Percentiles rank a stretch among this genome's conserved stretches.
Conservation (phyloP, 2,329 filamentous ascomycete genomes). For the Colletotrichum siamense region DNA sequence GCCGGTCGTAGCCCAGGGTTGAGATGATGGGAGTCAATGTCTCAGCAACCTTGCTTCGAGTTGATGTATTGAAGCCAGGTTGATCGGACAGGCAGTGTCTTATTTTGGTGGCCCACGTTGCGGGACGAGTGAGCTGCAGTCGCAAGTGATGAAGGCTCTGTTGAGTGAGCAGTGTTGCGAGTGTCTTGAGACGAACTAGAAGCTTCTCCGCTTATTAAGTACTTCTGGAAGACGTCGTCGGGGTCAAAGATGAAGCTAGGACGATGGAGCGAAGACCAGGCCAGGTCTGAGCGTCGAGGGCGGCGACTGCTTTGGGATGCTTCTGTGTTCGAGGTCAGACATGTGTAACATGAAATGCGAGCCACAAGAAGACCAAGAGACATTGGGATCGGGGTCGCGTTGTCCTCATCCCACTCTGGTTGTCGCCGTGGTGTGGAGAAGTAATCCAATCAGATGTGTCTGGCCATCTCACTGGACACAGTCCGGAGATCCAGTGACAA, state of each 20-base stretch:
- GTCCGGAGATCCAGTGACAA: neutral
- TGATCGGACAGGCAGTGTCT: neutral
- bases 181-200: neutral
- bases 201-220: constrained; percentile 17
- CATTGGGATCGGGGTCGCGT: neutral
- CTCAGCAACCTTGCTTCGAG: neutral
- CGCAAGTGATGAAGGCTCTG: neutral
- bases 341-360: neutral
- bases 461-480: neutral
- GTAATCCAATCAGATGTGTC: neutral
- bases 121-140: neutral
- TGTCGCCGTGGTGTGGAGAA: neutral
- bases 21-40: neutral
- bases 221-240: neutral
- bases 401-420: neutral
- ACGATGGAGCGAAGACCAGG: neutral
- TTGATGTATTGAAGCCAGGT: neutral
- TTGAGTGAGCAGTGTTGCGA: neutral
- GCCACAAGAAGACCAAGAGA: neutral
- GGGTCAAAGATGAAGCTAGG: neutral
- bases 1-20: neutral
- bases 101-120: neutral
- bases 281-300: neutral
- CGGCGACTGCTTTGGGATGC: neutral
- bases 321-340: neutral